Evolutionary conservation across 495 filamentous ascomycete species (phyloP).

Genomic region (Trichoderma erinaceum): DNA sequence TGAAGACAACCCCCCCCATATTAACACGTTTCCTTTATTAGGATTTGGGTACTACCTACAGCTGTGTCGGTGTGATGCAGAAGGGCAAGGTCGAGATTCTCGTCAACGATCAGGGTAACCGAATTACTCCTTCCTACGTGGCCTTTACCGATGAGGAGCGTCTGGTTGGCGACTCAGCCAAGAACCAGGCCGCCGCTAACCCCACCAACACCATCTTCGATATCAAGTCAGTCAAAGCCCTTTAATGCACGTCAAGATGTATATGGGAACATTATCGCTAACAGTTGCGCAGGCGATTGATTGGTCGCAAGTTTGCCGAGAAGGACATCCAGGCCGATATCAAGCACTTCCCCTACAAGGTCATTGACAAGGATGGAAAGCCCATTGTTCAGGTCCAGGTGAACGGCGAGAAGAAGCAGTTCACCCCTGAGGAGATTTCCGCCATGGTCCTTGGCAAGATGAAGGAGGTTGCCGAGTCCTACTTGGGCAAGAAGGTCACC

Average conservation of each 20-base stretch:
- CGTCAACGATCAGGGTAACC: slow-evolving; percentile 91
- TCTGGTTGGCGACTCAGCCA: slow-evolving; percentile 95
- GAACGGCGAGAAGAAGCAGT: slow-evolving; percentile 62
- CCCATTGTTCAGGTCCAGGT: slow-evolving; percentile 74
- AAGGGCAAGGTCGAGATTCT: slow-evolving; percentile 97
- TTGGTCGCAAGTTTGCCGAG: slow-evolving; percentile 83
- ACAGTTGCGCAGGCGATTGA: slow-evolving; percentile 58
- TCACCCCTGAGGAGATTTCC: slow-evolving; percentile 83
- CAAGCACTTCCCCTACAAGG: slow-evolving; percentile 90
- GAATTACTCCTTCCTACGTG: slow-evolving; percentile 97
- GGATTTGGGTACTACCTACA: slow-evolving; percentile 98
- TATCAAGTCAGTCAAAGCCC: slow-evolving; percentile 64
- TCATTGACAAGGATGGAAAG: slow-evolving; percentile 75
- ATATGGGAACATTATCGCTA: slow-evolving; percentile 12
- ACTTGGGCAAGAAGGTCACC: slow-evolving; percentile 90
- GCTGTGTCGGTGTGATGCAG: slow-evolving; percentile 98
- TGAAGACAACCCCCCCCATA: background rate
- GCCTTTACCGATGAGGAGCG: slow-evolving; percentile 98
- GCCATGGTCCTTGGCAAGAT: slow-evolving; percentile 89
- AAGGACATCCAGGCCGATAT: slow-evolving; percentile 77
- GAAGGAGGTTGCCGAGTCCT: slow-evolving; percentile 94
- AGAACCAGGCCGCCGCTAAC: slow-evolving; percentile 98
- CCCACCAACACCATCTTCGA: slow-evolving; percentile 85
- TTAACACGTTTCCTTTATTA: slow-evolving; percentile 22
- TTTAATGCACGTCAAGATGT: background rate